Evolutionary conservation across 2,329 filamentous ascomycete species (phyloP).

Genomic region (Fusarium sp.): DNA sequence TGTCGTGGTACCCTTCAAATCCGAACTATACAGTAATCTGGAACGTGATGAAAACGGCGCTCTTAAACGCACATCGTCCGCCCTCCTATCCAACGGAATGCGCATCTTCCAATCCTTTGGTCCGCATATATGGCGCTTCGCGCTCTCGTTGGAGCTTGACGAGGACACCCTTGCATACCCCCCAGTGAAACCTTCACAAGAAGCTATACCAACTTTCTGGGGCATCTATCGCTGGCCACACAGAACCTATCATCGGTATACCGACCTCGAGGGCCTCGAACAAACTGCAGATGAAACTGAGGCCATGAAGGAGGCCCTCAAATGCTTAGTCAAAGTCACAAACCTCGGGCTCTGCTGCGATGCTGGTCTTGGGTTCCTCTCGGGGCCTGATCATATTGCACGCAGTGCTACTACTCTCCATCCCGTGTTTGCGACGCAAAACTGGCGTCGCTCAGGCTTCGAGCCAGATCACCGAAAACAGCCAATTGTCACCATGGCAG

Average conservation of each 20-base stretch:
- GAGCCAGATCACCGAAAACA: slow-evolving; percentile 28
- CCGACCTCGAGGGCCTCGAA: slow-evolving; percentile 72
- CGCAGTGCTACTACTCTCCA: slow-evolving; percentile 58
- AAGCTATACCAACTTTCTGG: slow-evolving; percentile 72
- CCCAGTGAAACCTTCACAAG: slow-evolving; percentile 69
- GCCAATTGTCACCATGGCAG: slow-evolving; percentile 44
- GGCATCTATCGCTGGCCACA: slow-evolving; percentile 77
- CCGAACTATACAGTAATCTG: slow-evolving; percentile 69
- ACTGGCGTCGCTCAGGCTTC: slow-evolving; percentile 44
- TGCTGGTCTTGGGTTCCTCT: slow-evolving; percentile 77
- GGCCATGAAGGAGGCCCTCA: slow-evolving; percentile 73
- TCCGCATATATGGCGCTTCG: slow-evolving; percentile 72
- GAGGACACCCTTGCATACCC: slow-evolving; percentile 66
- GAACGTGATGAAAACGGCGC: slow-evolving; percentile 41
- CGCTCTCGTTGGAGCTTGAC: slow-evolving; percentile 78
- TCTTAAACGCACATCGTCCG: slow-evolving; percentile 45
- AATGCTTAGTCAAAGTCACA: slow-evolving; percentile 66
- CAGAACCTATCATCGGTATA: slow-evolving; percentile 71
- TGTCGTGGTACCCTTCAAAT: slow-evolving; percentile 76
- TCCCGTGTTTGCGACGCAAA: slow-evolving; percentile 55
- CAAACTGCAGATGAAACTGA: slow-evolving; percentile 74
- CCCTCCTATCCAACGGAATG: slow-evolving; percentile 65
- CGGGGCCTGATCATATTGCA: slow-evolving; percentile 70
- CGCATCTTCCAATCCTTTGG: slow-evolving; percentile 74
- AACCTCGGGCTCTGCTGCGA: slow-evolving; percentile 79